Conservation (phyloP, 164 flowering plant genomes). For the Kingdonia uniflora region DNA sequence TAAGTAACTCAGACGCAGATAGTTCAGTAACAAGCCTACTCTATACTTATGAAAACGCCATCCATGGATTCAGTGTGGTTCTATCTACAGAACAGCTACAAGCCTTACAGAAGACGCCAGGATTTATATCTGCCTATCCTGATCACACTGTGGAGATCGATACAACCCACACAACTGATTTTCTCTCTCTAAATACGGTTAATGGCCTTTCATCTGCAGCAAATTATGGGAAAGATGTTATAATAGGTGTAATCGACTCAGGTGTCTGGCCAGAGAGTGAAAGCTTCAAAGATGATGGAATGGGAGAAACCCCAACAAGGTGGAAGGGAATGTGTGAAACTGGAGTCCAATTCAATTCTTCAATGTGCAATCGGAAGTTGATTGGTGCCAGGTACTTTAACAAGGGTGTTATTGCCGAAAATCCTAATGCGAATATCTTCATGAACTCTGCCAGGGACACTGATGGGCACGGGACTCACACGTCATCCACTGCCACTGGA, state of each 20-base stretch:
- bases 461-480: slow-evolving; percentile 60
- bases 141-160: slow-evolving; percentile 26
- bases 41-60: slow-evolving; percentile 10
- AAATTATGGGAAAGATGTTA: slow-evolving; percentile 34
- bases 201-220: slow-evolving; percentile 37
- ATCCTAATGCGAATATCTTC: slow-evolving; percentile 18
- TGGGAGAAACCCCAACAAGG: slow-evolving; percentile 34
- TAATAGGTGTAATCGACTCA: slow-evolving; percentile 49
- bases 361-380: slow-evolving; percentile 53
- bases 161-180: slow-evolving; percentile 38
- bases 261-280: slow-evolving; percentile 67
- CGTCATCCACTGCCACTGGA: slow-evolving; percentile 54
- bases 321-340: slow-evolving; percentile 53
- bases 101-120: slow-evolving; percentile 20
- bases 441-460: slow-evolving; percentile 45
- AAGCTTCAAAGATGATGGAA: slow-evolving; percentile 41
- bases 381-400: slow-evolving; percentile 54
- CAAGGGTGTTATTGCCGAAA: slow-evolving; percentile 30
- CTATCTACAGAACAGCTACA: slow-evolving; percentile 8
- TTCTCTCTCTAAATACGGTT: slow-evolving; percentile 32
- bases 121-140: slow-evolving; percentile 23
- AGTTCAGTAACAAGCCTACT: neutral
- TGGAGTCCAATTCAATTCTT: slow-evolving; percentile 31
- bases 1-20: neutral
- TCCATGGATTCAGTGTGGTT: slow-evolving; percentile 11